Evolutionary conservation across 345 rosid species (phyloP), one percentile per base, ranked within the genome.

Genomic region (Euphorbia peplus): DNA sequence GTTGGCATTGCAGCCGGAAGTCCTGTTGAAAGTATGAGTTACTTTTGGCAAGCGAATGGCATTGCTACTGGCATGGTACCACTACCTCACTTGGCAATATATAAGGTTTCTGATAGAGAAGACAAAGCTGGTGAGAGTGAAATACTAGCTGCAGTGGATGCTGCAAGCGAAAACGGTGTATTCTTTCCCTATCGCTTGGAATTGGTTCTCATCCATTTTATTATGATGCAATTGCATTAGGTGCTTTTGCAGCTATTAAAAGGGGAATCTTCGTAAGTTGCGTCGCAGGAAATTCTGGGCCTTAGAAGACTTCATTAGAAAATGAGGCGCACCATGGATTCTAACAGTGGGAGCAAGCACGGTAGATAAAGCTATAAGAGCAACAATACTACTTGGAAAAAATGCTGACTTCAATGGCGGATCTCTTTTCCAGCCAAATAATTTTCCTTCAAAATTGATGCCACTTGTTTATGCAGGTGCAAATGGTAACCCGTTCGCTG

Each of bases 131-230:
- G 48, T 6, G 96, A 84, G 52, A 84, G 85, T 7, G 91, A 84
- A 65, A 62, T 90, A 18, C 32, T 87, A 12, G 87, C 87, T 69
- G 93, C 86, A 25, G 81, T 87, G 14, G 96, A 86, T 66, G 66
- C 82, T 21, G 88, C 89, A 2, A 78, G 87, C 39, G 81, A 79
- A 1, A 90, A 89, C 63, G 92, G 90, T 9, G 90, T 84, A 68
- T 87, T 35, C 18, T 89, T 44, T 85, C 90, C 0, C 73, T 85
- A 2, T 89, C 96, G 2, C 32, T 89, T 11, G 92, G 90, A 24
- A 3, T 15, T 37, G 25, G 21, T 5, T 41, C 63, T 54, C 13
- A 48, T 75, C 51, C 85, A 68, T 60, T 60, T 71, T 77, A 50
- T 16, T 54, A 76, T 15, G 74, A 78, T 64, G 47, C 72, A 4